A percentile compares a stretch with the other conserved stretches of the same genome.
Conservation (phyloP, 202 grass and related monocot species). For the Zoysia matrella region DNA sequence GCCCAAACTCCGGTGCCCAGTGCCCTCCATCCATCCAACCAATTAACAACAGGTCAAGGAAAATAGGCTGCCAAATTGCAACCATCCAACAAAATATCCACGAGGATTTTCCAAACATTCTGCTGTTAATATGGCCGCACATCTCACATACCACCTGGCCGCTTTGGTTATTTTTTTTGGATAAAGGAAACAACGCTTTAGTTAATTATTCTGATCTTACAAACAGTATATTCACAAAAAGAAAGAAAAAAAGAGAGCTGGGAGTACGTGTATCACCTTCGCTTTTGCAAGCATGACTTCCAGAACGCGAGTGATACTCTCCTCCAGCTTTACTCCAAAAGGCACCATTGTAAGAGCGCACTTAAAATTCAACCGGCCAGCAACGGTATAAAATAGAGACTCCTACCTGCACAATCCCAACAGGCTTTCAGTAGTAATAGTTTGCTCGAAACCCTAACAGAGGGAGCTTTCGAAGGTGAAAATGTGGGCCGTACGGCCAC, state of each 20-base stretch:
- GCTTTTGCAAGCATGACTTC: conserved; percentile 5
- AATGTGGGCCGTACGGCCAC: conserved; percentile 37
- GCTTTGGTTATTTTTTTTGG: too few species aligned
- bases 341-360: background rate
- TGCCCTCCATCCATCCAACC: too few species aligned
- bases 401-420: background rate
- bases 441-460: background rate
- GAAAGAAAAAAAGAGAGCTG: background rate
- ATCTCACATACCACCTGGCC: too few species aligned
- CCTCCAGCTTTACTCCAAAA: conserved; percentile 25
- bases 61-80: too few species aligned
- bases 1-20: too few species aligned
- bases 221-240: background rate
- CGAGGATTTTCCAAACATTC: too few species aligned
- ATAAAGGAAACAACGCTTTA: too few species aligned
- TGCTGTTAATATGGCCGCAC: too few species aligned
- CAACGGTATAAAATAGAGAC: background rate
- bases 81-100: too few species aligned
- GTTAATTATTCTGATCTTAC: too few species aligned
- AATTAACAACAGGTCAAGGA: too few species aligned
- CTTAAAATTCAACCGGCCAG: background rate
- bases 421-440: background rate
- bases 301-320: conserved; percentile 27
- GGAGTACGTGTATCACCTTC: background rate
- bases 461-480: background rate